Evolutionary conservation across 768 basidiomycete species (phyloP), one percentile per base, ranked within the genome.

Genomic region (Xerocomellus intermedius): DNA sequence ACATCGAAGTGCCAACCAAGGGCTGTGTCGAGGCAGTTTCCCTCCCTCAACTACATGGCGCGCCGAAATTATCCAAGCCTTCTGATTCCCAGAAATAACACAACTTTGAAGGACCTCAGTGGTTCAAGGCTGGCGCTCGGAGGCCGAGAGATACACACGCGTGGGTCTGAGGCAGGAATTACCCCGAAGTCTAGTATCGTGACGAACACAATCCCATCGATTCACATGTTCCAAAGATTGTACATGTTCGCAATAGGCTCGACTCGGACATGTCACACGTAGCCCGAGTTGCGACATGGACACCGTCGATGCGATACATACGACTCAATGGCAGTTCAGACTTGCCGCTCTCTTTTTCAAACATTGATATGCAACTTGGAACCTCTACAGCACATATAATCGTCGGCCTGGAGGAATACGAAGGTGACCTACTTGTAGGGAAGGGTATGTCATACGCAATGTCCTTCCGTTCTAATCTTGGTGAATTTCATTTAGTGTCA

Each of bases 361-460:
- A 8, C 28, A 3, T 32, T 21, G 30, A 13, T 5, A 66, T 66
- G 63, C 60, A 21, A 33, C 38, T 66, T 39, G 60, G 52, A 43
- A 48, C 52, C 6, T 56, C 55, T 21, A 65, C 51, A 12, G 61
- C 58, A 46, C 2, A 30, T 65, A 2, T 65, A 2, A n/a, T 60
- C 13, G 38, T 67, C n/a, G 57, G 63, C 5, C 32, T 60, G 7
- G 42, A 55, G 24, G 56, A 67, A 46, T 60, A 12, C 7, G 5
- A 26, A 26, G 26, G 26, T 26, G 12, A 60, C 58, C 16, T 67
- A 66, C 37, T 67, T 67, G 48, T 58, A 58, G 8, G 64, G 61
- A 50, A 68, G 65, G 45, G 65, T 50, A 41, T 17, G 16, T 24
- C 42, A 9, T 24, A 14, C 26, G 13, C 16, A 21, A 17, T 24